Evolutionary conservation across 129 eudicot species (phyloP).

Genomic region (carrot (Daucus carota)): DNA sequence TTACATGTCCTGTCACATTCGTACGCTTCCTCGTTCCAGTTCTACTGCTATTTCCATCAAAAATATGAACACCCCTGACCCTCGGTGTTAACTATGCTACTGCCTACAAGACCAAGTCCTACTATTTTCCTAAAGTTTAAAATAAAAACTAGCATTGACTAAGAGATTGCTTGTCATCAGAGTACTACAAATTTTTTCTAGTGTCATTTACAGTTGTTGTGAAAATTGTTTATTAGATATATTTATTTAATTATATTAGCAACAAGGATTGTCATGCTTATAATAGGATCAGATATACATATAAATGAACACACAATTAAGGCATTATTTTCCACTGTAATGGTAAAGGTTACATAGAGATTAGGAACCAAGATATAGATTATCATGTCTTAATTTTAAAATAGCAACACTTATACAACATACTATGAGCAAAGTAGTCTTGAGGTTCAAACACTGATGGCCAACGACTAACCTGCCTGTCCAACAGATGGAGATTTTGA

Average conservation of each 20-base stretch:
- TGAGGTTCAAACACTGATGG: not conserved
- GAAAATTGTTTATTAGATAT: not conserved
- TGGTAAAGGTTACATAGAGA: not conserved
- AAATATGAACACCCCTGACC: not conserved
- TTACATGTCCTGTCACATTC: not conserved
- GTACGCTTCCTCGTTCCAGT: not conserved
- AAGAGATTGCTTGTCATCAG: not conserved
- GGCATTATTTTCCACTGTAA: not conserved
- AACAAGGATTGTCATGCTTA: not conserved
- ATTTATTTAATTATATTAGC: not conserved
- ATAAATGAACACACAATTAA: not conserved
- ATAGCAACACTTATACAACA: not conserved
- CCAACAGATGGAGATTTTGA: slow-evolving; percentile 60
- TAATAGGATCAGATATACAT: not conserved
- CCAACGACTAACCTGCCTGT: slow-evolving; percentile 23
- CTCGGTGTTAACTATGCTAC: not conserved
- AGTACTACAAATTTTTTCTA: not conserved
- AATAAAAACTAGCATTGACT: not conserved
- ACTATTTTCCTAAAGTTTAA: not conserved
- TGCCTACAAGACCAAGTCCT: no score
- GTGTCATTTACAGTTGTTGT: not conserved
- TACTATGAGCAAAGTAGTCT: slow-evolving; percentile 5
- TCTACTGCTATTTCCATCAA: not conserved
- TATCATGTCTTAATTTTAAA: not conserved
- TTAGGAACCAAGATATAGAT: not conserved